Base-by-base conservation (phyloP, 2,329 filamentous ascomycete species). In the Aureobasidium sp. region DNA sequence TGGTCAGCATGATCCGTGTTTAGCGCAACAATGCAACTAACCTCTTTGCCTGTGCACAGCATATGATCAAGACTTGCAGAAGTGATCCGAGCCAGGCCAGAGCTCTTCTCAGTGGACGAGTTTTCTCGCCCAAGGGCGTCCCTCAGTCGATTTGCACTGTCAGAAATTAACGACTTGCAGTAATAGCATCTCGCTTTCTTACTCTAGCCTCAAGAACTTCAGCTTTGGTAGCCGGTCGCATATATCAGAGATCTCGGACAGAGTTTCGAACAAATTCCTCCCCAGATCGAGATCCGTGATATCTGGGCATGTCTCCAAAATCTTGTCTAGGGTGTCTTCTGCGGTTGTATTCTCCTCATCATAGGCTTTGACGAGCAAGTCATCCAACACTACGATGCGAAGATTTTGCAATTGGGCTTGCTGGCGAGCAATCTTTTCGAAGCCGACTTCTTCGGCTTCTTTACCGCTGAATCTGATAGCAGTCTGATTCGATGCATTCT, bases 391-490 rank as follows among this genome's bases (percentile, higher is more conserved):
- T 54, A 95, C 86, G 60, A 92, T 86, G 66, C 82, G 87, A 63
- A 97, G 81, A 68, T 94, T 89, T 60, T 87, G 79, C 36, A 97
- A 79, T 70, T 88, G 80, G 67, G 91, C 88, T 69, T 95, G 86
- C 74, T 92, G 85, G 66, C 82, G 82, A 47, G 88, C 85, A 66
- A 97, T 90, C 79, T 97, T 97, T 67, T 96, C 91, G 68, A 97
- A 97, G 34, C 94, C 94, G 36, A 97, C 85, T 76, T 97, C 93
- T 76, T 97, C 89, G 5, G 90, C 93, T 21, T 92, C 83, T 75
- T 97, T 97, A 41, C 82, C 80, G 75, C 89, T 76, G 79, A 96
- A 81, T 80, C 87, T 76, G 64, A 96, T 88, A 53, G 84, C 79
- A 54, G 16, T 34, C 3, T 57, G 39, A 10, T 51, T 65, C 11